Evolutionary conservation across 768 basidiomycete species (phyloP).

Genomic region (Phylloporus scabripes): DNA sequence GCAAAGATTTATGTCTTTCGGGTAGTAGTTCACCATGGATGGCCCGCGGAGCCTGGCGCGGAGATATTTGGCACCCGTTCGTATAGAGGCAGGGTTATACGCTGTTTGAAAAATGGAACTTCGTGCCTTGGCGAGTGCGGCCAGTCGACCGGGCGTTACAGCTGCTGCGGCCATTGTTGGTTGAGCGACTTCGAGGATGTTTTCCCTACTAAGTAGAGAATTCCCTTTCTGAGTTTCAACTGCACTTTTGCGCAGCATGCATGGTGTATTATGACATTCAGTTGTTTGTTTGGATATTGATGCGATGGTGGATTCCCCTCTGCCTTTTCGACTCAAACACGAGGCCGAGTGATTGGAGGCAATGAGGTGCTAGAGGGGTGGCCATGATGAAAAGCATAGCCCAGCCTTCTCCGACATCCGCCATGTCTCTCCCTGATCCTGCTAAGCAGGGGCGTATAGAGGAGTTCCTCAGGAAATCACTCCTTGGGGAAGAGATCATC

Average conservation of each 20-base stretch:
- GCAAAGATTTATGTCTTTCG: conserved; percentile 49
- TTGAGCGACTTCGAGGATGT: too few relatives aligned
- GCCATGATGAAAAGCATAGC: neutral
- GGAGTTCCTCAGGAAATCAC: conserved; percentile 20
- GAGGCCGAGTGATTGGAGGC: neutral
- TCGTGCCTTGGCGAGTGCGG: conserved; percentile 56
- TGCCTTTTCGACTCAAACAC: neutral
- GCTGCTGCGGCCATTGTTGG: neutral
- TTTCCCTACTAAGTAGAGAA: too few relatives aligned
- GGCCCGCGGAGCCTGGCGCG: conserved; percentile 78
- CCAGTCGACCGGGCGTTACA: conserved; percentile 26
- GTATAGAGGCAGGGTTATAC: conserved; percentile 75
- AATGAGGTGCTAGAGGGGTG: too few relatives aligned
- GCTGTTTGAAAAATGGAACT: conserved; percentile 79
- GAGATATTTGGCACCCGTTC: conserved; percentile 92
- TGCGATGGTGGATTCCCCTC: neutral
- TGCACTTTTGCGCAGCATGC: too few relatives aligned
- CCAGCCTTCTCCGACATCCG: neutral
- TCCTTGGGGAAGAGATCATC: conserved; percentile 26
- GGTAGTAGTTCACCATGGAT: conserved; percentile 83
- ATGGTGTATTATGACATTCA: too few relatives aligned
- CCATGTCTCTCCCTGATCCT: conserved; percentile 6
- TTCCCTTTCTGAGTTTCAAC: too few relatives aligned
- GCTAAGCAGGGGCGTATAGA: conserved; percentile 12
- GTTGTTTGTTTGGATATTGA: too few relatives aligned